A percentile compares a stretch with the other conserved stretches of the same genome.
Conservation (phyloP, 805 yeast genomes). For the Wickerhamomyces canadensis region DNA sequence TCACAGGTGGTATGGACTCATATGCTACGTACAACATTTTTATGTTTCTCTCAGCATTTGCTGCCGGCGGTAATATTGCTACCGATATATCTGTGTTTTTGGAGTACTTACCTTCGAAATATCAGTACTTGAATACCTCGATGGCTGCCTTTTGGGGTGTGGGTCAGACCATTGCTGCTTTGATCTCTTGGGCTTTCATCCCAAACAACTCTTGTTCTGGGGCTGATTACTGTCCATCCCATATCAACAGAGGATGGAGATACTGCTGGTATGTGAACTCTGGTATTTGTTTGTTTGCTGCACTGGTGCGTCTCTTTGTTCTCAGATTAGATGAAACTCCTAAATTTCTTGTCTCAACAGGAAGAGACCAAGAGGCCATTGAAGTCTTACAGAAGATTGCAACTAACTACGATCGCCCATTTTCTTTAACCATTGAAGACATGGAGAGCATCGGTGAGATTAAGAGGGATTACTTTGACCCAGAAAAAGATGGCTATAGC, state of each 20-base stretch:
- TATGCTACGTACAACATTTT: constrained; percentile 45
- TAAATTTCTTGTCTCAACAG: constrained; percentile 42
- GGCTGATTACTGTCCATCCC: constrained; percentile 36
- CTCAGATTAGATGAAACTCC: constrained; percentile 47
- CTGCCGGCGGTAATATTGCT: constrained; percentile 50
- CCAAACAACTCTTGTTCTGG: constrained; percentile 41
- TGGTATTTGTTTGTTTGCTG: constrained; percentile 42
- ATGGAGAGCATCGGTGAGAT: constrained; percentile 39
- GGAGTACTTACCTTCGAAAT: constrained; percentile 43
- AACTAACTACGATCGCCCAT: constrained; percentile 34
- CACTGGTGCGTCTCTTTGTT: constrained; percentile 40
- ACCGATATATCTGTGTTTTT: constrained; percentile 46
- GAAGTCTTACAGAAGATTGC: constrained; percentile 40
- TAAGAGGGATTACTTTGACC: constrained; percentile 22
- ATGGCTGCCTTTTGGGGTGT: constrained; percentile 55
- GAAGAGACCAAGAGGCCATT: constrained; percentile 45
- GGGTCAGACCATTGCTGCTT: constrained; percentile 46
- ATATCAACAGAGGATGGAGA: constrained; percentile 54
- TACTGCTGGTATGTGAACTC: constrained; percentile 49
- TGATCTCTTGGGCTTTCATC: constrained; percentile 49
- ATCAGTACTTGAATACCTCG: constrained; percentile 44
- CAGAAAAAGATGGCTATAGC: constrained; percentile 14
- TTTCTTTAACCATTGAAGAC: constrained; percentile 41
- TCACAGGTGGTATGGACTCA: constrained; percentile 42
- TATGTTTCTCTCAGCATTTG: constrained; percentile 36